These are phyloP conservation scores for Hymenotorrendiella dingleyae DNA, from an alignment of 2,329 filamentous ascomycete genomes.

Conservation along the genomic window DNA sequence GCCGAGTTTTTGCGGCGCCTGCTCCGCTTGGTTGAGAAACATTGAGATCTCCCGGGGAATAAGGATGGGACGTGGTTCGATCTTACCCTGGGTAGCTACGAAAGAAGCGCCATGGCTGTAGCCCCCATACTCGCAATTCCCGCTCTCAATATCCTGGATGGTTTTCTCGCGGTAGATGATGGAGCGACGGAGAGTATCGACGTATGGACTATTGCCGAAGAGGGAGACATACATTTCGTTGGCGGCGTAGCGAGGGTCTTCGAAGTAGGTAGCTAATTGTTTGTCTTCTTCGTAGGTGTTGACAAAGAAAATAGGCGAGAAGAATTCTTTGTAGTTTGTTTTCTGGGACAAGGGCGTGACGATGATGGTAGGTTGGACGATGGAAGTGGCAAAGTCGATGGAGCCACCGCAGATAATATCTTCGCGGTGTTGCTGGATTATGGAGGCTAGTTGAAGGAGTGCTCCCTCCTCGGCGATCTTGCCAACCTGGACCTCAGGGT, in stretches of 20 bases:
- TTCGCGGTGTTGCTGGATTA: neutral
- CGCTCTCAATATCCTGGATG: neutral
- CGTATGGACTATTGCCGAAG: neutral
- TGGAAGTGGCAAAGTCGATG: neutral
- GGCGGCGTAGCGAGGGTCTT: neutral
- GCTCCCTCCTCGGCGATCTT: neutral
- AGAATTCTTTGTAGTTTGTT: neutral
- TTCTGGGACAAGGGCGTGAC: neutral
- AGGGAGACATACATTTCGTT: slow-evolving; percentile 1
- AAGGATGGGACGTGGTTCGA: neutral
- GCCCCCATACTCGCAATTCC: neutral
- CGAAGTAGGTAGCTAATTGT: neutral
- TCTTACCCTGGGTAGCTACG: neutral
- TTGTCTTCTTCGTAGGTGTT: neutral
- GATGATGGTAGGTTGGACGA: neutral
- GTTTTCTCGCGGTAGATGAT: neutral
- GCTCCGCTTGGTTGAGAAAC: neutral
- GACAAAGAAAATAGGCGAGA: slow-evolving; percentile 1
- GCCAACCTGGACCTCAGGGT: neutral
- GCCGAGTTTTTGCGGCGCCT: neutral
- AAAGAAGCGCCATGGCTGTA: neutral
- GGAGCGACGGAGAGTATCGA: neutral
- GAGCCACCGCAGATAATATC: neutral
- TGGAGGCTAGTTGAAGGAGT: neutral
- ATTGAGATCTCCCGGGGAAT: neutral